These are phyloP conservation scores for Botrytis porri DNA, from an alignment of 2,329 filamentous ascomycete species.

Conservation along the genomic window DNA sequence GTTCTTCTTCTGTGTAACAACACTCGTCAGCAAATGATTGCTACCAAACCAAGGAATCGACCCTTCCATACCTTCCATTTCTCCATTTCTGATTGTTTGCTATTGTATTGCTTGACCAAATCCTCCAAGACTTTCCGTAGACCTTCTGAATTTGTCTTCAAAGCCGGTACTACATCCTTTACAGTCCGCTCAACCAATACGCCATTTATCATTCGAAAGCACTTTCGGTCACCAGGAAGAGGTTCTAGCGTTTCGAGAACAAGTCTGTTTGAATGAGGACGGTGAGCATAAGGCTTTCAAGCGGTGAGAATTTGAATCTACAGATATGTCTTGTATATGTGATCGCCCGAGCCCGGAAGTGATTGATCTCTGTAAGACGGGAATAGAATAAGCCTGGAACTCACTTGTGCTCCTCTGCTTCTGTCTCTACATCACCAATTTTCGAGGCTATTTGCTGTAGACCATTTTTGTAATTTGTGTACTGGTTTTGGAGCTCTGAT, in stretches of 20 bases:
- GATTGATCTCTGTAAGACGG: neutral
- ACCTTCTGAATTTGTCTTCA: slow-evolving; percentile 92
- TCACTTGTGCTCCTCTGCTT: slow-evolving; percentile 97
- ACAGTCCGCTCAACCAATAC: slow-evolving; percentile 93
- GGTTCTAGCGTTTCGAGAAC: slow-evolving; percentile 89
- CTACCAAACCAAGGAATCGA: neutral
- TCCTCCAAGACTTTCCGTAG: slow-evolving; percentile 92
- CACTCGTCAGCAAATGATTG: slow-evolving; percentile 23
- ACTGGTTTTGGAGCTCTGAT: slow-evolving; percentile 75
- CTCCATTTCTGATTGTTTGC: slow-evolving; percentile 91
- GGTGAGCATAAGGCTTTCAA: slow-evolving; percentile 40
- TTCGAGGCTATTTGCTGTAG: slow-evolving; percentile 93
- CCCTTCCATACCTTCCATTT: slow-evolving; percentile 85
- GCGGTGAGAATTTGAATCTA: slow-evolving; percentile 27
- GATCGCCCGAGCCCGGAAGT: neutral
- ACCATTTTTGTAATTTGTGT: slow-evolving; percentile 72
- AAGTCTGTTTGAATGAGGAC: slow-evolving; percentile 58
- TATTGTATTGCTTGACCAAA: slow-evolving; percentile 93
- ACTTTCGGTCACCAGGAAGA: slow-evolving; percentile 82
- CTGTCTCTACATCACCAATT: slow-evolving; percentile 96
- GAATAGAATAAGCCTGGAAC: slow-evolving; percentile 35
- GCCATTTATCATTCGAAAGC: slow-evolving; percentile 98
- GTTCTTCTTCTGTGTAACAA: slow-evolving; percentile 72
- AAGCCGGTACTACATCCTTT: slow-evolving; percentile 82
- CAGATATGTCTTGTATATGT: neutral